These are phyloP conservation scores for Apostasia shenzhenica DNA, from an alignment of 106 monocot species.

Conservation along the genomic window DNA sequence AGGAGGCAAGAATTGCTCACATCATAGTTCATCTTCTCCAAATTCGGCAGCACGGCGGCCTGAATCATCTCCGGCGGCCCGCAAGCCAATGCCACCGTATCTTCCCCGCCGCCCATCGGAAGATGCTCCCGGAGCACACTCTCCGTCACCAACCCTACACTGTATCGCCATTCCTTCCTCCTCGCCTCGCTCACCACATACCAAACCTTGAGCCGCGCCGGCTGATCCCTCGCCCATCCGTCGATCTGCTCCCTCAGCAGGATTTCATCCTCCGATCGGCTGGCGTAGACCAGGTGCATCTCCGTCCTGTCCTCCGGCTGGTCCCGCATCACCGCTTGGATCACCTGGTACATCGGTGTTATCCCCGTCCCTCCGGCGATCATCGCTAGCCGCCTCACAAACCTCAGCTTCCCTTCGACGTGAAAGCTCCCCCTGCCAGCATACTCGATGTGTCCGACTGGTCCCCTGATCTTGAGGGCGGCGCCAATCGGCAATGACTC, in stretches of 20 bases:
- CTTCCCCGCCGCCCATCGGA: slow-evolving; percentile 33
- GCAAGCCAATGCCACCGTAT: slow-evolving; percentile 59
- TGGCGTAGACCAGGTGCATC: slow-evolving; percentile 85
- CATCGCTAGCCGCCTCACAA: slow-evolving; percentile 56
- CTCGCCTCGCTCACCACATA: slow-evolving; percentile 47
- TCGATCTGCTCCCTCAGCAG: slow-evolving; percentile 73
- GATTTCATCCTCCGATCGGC: slow-evolving; percentile 75
- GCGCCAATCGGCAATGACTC: slow-evolving; percentile 55
- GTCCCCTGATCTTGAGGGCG: slow-evolving; percentile 69
- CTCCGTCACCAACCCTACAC: slow-evolving; percentile 56
- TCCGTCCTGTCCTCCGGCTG: slow-evolving; percentile 55
- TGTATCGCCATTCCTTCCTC: slow-evolving; percentile 55
- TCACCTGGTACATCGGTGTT: slow-evolving; percentile 87
- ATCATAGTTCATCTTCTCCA: slow-evolving; percentile 73
- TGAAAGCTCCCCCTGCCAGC: slow-evolving; percentile 61
- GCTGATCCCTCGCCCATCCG: slow-evolving; percentile 39
- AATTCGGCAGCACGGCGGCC: slow-evolving; percentile 44
- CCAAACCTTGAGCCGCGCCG: slow-evolving; percentile 71
- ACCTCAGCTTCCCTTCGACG: slow-evolving; percentile 47
- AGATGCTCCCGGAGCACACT: slow-evolving; percentile 50
- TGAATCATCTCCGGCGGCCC: slow-evolving; percentile 82
- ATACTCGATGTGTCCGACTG: slow-evolving; percentile 86
- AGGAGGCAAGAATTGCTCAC: slow-evolving; percentile 26
- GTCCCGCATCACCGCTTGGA: slow-evolving; percentile 74
- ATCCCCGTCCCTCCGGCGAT: slow-evolving; percentile 94